Conservation (phyloP, 1,139 yeast species). For the Ogataea hybrid region DNA sequence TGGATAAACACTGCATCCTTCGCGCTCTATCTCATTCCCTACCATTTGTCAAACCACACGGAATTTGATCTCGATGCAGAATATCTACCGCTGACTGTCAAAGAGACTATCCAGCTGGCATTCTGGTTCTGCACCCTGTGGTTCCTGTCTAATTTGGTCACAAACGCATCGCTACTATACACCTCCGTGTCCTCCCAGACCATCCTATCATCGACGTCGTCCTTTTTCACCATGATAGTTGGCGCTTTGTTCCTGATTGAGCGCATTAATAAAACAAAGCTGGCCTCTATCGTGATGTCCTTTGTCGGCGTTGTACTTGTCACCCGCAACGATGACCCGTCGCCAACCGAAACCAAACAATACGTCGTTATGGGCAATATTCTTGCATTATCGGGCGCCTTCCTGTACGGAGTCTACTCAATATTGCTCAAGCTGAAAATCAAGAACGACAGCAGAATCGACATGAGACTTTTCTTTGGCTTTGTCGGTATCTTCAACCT, state of each 20-base stretch:
- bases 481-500: constrained; percentile 87
- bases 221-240: constrained; percentile 85
- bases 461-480: constrained; percentile 88
- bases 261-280: constrained; percentile 57
- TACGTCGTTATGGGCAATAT: constrained; percentile 67
- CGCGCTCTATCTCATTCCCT: constrained; percentile 71
- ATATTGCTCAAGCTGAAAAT: constrained; percentile 75
- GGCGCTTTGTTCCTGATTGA: constrained; percentile 77
- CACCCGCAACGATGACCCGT: constrained; percentile 42
- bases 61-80: not conserved
- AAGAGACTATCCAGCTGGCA: constrained; percentile 60
- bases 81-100: constrained; percentile 34
- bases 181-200: constrained; percentile 95
- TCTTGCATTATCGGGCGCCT: constrained; percentile 79
- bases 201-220: constrained; percentile 84
- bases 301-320: constrained; percentile 79
- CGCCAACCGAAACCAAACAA: constrained; percentile 21
- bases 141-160: constrained; percentile 86
- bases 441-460: constrained; percentile 67
- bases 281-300: constrained; percentile 51
- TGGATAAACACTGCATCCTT: constrained; percentile 88
- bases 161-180: constrained; percentile 81
- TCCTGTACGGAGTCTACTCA: constrained; percentile 89
- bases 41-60: constrained; percentile 24
- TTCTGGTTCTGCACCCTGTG: constrained; percentile 84